These are phyloP conservation scores for Groenewaldozyma salmanticensis DNA, from an alignment of 805 yeast genomes.

Conservation along the genomic window DNA sequence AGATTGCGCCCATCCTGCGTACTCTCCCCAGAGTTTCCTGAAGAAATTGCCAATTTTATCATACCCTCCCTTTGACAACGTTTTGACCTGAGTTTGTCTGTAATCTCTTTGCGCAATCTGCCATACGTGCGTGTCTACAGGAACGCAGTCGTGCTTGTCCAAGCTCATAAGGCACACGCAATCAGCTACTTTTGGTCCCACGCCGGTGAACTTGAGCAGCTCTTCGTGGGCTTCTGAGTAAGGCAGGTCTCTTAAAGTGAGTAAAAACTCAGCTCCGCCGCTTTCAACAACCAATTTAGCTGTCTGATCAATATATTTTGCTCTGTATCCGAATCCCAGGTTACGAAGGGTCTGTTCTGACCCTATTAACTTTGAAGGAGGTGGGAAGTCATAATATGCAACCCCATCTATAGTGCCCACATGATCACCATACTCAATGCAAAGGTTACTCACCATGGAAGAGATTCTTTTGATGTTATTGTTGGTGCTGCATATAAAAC, in stretches of 20 bases:
- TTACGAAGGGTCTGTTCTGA: slow-evolving; percentile 36
- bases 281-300: slow-evolving; percentile 44
- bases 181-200: slow-evolving; percentile 97
- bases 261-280: slow-evolving; percentile 21
- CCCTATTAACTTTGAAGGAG: slow-evolving; percentile 40
- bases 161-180: slow-evolving; percentile 90
- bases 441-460: slow-evolving; percentile 77
- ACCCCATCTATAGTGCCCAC: slow-evolving; percentile 45
- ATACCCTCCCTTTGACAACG: slow-evolving; percentile 44
- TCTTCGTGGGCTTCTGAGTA: slow-evolving; percentile 48
- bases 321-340: slow-evolving; percentile 77
- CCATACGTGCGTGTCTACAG: slow-evolving; percentile 92
- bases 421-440: slow-evolving; percentile 57
- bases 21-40: slow-evolving; percentile 67
- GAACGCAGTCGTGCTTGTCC: slow-evolving; percentile 79
- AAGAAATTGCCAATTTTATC: slow-evolving; percentile 51
- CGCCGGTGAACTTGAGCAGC: slow-evolving; percentile 65
- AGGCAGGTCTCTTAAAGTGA: slow-evolving; percentile 33
- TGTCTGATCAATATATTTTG: slow-evolving; percentile 75
- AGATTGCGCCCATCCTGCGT: slow-evolving; percentile 99
- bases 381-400: slow-evolving; percentile 65
- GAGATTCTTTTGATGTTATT: slow-evolving; percentile 91
- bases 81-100: slow-evolving; percentile 38
- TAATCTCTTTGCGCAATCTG: slow-evolving; percentile 82
- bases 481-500: slow-evolving; percentile 92